Conservation (phyloP, 495 filamentous ascomycete genomes). For the Corynascus novoguineensis region DNA sequence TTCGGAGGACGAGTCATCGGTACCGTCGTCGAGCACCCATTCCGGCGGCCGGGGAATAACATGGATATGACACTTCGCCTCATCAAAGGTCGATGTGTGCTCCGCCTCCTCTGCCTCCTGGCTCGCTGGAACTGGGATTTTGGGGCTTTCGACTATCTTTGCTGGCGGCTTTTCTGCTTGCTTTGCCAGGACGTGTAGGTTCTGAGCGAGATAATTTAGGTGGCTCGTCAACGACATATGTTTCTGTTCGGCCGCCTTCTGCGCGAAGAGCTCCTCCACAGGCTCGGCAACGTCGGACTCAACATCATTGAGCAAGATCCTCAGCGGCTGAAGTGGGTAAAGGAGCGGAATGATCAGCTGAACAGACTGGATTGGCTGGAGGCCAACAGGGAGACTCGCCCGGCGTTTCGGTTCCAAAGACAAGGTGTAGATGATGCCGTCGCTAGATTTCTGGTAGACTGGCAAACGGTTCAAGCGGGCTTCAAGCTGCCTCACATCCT, state of each 20-base stretch:
- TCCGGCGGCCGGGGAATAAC: constrained; percentile 79
- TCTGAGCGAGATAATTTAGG: constrained; percentile 71
- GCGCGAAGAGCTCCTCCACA: constrained; percentile 60
- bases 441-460: constrained; percentile 62
- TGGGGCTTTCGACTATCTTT: neutral
- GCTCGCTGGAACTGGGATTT: constrained; percentile 6
- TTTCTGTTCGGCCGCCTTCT: constrained; percentile 51
- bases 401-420: constrained; percentile 64
- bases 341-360: constrained; percentile 64
- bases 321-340: constrained; percentile 67
- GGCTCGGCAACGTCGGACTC: constrained; percentile 53
- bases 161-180: constrained; percentile 22
- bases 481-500: constrained; percentile 70
- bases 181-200: constrained; percentile 65
- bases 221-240: constrained; percentile 65
- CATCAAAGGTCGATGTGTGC: constrained; percentile 27
- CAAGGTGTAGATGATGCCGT: constrained; percentile 65
- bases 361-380: constrained; percentile 60
- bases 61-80: constrained; percentile 59
- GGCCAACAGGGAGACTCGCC: constrained; percentile 53
- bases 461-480: constrained; percentile 67
- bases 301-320: constrained; percentile 60
- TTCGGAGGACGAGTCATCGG: constrained; percentile 28
- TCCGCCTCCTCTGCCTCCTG: constrained; percentile 27
- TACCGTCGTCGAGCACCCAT: constrained; percentile 54